Conservation (phyloP, 2,329 filamentous ascomycete species). For the Penicillium paneum region DNA sequence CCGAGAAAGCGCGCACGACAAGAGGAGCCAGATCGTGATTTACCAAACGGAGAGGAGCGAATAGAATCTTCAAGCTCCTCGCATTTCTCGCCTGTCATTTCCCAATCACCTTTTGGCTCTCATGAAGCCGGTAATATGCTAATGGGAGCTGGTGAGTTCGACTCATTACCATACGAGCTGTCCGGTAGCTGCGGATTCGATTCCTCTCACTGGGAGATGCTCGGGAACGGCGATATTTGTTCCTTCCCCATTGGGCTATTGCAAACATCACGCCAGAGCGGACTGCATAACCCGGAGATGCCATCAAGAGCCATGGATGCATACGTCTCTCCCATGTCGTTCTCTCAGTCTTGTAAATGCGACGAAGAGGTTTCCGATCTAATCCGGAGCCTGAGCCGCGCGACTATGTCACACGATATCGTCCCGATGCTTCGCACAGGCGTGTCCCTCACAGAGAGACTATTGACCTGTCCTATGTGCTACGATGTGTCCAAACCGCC, state of each 20-base stretch:
- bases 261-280: slow-evolving; percentile 2
- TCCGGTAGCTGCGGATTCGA: slow-evolving; percentile 21
- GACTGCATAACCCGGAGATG: slow-evolving; percentile 1
- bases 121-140: slow-evolving; percentile 4
- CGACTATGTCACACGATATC: slow-evolving; percentile 17
- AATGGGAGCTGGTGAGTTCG: slow-evolving; percentile 9
- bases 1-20: slow-evolving; percentile 25
- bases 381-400: slow-evolving; percentile 18
- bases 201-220: slow-evolving; percentile 16
- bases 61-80: slow-evolving; percentile 12
- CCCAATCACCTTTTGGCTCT: neutral
- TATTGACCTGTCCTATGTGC: slow-evolving; percentile 26
- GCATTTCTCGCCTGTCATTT: slow-evolving; percentile 1
- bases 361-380: slow-evolving; percentile 22
- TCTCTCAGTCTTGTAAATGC: slow-evolving; percentile 22
- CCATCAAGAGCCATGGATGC: neutral
- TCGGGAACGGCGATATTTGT: slow-evolving; percentile 15
- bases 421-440: slow-evolving; percentile 19
- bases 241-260: slow-evolving; percentile 17
- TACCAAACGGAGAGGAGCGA: slow-evolving; percentile 1
- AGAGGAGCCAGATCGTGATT: slow-evolving; percentile 8
- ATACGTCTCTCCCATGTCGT: slow-evolving; percentile 15
- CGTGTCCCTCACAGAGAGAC: slow-evolving; percentile 15
- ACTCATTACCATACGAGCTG: slow-evolving; percentile 17
- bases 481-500: slow-evolving; percentile 31